Evolutionary conservation across 306 rosid genomes (phyloP).

Genomic region (Styphnolobium japonicum): DNA sequence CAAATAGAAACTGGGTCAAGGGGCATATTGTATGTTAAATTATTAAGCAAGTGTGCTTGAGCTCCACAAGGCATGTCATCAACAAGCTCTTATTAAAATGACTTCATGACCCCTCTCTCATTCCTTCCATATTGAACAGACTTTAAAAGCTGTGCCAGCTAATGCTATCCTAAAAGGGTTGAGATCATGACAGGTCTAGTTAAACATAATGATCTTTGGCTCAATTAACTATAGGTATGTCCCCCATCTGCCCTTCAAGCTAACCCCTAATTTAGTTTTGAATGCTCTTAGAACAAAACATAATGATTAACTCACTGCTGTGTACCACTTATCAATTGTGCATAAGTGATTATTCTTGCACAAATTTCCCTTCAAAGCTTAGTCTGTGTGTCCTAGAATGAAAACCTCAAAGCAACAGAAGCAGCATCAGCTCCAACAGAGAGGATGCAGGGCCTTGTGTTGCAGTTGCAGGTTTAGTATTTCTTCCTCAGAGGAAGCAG

Average conservation of each 20-base stretch:
- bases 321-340: slow-evolving; percentile 66
- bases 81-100: slow-evolving; percentile 21
- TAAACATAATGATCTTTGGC: slow-evolving; percentile 54
- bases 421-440: slow-evolving; percentile 46
- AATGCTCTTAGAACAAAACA: slow-evolving; percentile 47
- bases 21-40: slow-evolving; percentile 12
- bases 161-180: slow-evolving; percentile 43
- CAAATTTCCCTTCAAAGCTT: slow-evolving; percentile 43
- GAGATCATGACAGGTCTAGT: slow-evolving; percentile 44
- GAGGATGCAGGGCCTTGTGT: slow-evolving; percentile 70
- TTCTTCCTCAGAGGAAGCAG: slow-evolving; percentile 86
- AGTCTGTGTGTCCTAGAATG: slow-evolving; percentile 37
- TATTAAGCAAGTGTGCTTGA: slow-evolving; percentile 22
- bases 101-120: slow-evolving; percentile 8
- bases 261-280: slow-evolving; percentile 25
- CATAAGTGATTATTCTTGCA: slow-evolving; percentile 52
- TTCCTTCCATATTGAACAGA: slow-evolving; percentile 18
- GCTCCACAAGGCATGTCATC: slow-evolving; percentile 22
- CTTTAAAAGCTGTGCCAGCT: slow-evolving; percentile 41
- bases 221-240: slow-evolving; percentile 49
- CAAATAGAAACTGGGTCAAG: background rate
- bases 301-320: slow-evolving; percentile 44
- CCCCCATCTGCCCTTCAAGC: slow-evolving; percentile 45
- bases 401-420: slow-evolving; percentile 53
- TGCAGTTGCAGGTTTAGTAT: slow-evolving; percentile 80